A percentile compares a stretch with the other conserved stretches of the same genome.
These are phyloP conservation scores for Zea mays DNA, from an alignment of 176 grass and related monocot genomes.

Conservation along the genomic window DNA sequence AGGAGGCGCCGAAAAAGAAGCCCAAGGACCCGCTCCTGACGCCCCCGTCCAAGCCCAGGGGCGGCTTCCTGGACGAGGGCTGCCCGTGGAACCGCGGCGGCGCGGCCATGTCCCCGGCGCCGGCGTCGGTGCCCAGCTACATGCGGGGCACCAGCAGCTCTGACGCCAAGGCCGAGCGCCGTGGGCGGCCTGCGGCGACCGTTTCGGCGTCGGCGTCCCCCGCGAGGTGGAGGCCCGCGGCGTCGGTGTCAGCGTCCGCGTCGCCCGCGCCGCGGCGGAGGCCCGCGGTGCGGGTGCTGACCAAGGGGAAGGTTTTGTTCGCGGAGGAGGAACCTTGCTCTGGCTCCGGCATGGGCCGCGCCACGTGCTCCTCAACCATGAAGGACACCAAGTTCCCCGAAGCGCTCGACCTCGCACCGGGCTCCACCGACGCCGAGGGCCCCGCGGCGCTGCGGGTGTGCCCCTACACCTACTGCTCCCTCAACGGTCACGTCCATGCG, in stretches of 20 bases:
- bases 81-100: constrained; percentile 48
- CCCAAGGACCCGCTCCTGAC: constrained; percentile 47
- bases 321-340: constrained; percentile 21
- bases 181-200: constrained; percentile 1
- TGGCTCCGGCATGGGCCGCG: constrained; percentile 35
- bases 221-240: not conserved
- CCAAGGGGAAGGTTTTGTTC: constrained; percentile 54
- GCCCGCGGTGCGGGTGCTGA: constrained; percentile 30
- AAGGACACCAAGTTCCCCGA: constrained; percentile 75
- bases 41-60: constrained; percentile 49
- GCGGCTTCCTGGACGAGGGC: constrained; percentile 18
- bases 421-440: constrained; percentile 57
- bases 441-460: constrained; percentile 63
- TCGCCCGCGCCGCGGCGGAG: constrained; percentile 3
- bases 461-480: constrained; percentile 83
- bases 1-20: constrained; percentile 51
- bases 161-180: constrained; percentile 59
- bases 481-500: constrained; percentile 74
- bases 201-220: constrained; percentile 9
- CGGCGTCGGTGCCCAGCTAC: constrained; percentile 67
- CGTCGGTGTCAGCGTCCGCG: not conserved
- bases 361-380: constrained; percentile 81
- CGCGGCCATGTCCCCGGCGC: constrained; percentile 39
- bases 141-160: constrained; percentile 84
- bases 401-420: constrained; percentile 60